phyloP scores from a whole-genome alignment of 192 early-diverging fungal species.

The Mortierella hygrophila region DNA sequence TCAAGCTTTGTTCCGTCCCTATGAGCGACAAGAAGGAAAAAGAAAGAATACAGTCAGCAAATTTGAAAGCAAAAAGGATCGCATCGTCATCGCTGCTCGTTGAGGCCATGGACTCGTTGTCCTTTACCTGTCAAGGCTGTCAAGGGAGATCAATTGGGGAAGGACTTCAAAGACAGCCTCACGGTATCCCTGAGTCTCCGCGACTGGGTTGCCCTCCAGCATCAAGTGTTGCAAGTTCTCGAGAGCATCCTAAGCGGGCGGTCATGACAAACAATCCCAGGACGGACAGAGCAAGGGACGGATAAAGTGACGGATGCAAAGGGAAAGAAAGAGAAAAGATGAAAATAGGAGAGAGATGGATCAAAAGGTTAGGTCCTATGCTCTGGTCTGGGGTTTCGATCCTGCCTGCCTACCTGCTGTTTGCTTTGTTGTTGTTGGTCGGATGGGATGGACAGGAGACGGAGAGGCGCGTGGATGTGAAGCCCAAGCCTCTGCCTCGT shows the following conservation, averaged over 20 bases:
- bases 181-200: constrained; percentile 44
- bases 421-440: background rate
- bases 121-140: constrained; percentile 53
- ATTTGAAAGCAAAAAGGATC: background rate
- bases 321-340: background rate
- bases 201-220: constrained; percentile 47
- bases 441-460: background rate
- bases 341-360: constrained; percentile 4
- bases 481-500: background rate
- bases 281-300: background rate
- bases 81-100: background rate
- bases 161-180: constrained; percentile 51
- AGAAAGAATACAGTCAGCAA: background rate
- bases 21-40: background rate
- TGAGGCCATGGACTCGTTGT: background rate
- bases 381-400: background rate
- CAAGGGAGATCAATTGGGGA: constrained; percentile 57
- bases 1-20: constrained; percentile 45
- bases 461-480: background rate
- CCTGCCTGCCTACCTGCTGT: background rate
- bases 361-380: background rate
- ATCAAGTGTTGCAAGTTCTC: constrained; percentile 50
- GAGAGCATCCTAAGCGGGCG: constrained; percentile 31
- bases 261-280: constrained; percentile 3
- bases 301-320: no score